Percentiles rank a stretch among this genome's conserved stretches.
phyloP scores from a whole-genome alignment of 352 stramenopile genomes.

The Blastocystis sp. region DNA sequence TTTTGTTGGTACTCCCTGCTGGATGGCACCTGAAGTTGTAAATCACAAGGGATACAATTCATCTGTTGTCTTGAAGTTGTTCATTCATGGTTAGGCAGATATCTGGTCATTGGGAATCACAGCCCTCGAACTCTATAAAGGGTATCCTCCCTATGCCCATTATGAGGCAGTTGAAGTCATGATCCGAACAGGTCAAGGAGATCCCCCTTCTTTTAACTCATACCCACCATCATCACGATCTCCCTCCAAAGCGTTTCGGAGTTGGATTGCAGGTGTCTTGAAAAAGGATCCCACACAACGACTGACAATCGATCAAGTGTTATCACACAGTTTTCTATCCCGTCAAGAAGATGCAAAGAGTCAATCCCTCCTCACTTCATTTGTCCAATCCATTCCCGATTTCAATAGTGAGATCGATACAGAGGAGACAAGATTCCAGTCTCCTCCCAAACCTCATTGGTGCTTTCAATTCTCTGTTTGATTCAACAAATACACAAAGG shows the following conservation, averaged over 20 bases:
- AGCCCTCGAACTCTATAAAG: conserved; percentile 56
- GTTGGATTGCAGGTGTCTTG: conserved; percentile 10
- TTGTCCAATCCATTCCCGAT: conserved; percentile 5
- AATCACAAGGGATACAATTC: conserved; percentile 14
- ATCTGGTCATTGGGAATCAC: conserved; percentile 62
- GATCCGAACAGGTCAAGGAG: conserved; percentile 25
- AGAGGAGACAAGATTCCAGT: not conserved
- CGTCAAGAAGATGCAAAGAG: not conserved
- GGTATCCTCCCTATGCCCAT: conserved; percentile 38
- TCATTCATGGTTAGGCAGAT: not conserved
- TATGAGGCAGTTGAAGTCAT: conserved; percentile 38
- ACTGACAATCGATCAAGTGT: not conserved
- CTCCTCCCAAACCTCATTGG: too few relatives aligned
- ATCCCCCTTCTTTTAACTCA: conserved; percentile 12
- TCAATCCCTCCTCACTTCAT: not conserved
- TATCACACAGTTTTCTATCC: conserved; percentile 13
- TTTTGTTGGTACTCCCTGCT: conserved; percentile 60
- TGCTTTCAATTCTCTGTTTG: too few relatives aligned
- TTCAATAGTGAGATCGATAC: not conserved
- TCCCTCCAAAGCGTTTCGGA: not conserved
- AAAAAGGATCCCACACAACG: conserved; percentile 33
- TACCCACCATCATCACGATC: not conserved
- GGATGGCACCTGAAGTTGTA: conserved; percentile 61
- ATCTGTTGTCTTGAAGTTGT: not conserved
- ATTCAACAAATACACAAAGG: too few relatives aligned